These are phyloP conservation scores for Aspergillus fischeri DNA, from an alignment of 2,329 filamentous ascomycete genomes.

Conservation along the genomic window DNA sequence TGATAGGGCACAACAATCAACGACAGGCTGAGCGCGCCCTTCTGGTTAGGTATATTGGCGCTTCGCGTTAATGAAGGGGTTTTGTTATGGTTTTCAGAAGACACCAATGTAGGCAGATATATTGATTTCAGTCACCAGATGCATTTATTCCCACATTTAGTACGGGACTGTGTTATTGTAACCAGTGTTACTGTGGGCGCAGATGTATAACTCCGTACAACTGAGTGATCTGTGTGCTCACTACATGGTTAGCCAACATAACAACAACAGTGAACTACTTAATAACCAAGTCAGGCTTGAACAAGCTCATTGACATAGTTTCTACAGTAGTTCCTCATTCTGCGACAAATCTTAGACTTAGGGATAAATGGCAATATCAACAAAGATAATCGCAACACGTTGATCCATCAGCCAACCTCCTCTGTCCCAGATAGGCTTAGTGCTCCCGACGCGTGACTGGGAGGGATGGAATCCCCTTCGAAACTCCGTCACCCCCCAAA, in stretches of 20 bases:
- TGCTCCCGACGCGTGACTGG: conserved; percentile 37
- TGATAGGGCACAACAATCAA: conserved; percentile 2
- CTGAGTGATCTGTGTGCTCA: neutral
- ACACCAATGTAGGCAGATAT: neutral
- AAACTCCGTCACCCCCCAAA: conserved; percentile 23
- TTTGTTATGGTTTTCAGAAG: neutral
- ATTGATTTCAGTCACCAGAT: neutral
- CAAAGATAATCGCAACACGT: conserved; percentile 1
- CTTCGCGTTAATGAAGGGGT: conserved; percentile 12
- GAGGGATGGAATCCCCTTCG: conserved; percentile 24
- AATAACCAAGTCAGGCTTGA: neutral
- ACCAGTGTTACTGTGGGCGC: neutral
- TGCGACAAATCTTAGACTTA: neutral
- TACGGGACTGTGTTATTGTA: neutral
- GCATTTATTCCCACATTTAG: neutral
- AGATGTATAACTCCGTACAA: neutral
- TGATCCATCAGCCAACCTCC: neutral
- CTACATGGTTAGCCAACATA: neutral
- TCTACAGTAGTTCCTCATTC: neutral
- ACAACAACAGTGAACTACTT: neutral
- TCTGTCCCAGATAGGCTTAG: conserved; percentile 27
- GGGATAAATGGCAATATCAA: neutral
- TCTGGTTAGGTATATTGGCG: conserved; percentile 10
- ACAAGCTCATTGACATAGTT: neutral
- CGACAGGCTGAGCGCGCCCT: conserved; percentile 1